phyloP scores from a whole-genome alignment of 2,329 filamentous ascomycete genomes.

The Drechslera avenae region DNA sequence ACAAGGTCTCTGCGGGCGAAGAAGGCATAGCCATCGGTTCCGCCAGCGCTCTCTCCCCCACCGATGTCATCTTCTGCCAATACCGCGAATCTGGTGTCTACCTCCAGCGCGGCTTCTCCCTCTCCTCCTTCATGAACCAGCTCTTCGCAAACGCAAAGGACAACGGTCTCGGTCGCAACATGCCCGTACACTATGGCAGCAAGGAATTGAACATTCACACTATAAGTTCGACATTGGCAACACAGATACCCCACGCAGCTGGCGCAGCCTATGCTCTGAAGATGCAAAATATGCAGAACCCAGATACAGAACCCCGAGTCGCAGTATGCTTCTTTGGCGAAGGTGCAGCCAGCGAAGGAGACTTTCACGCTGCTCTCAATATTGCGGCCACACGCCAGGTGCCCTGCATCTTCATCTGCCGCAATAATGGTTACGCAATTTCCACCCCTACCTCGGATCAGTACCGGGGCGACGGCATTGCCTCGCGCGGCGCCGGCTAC shows the following conservation, averaged over 20 bases:
- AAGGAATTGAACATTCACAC: slow-evolving; percentile 85
- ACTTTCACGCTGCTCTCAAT: slow-evolving; percentile 90
- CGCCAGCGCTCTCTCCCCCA: slow-evolving; percentile 78
- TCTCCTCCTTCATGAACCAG: slow-evolving; percentile 93
- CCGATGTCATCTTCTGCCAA: slow-evolving; percentile 91
- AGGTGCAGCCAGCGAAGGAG: slow-evolving; percentile 86
- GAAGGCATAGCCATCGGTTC: slow-evolving; percentile 93
- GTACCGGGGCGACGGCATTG: slow-evolving; percentile 89
- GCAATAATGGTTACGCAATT: slow-evolving; percentile 93
- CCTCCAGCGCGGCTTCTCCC: slow-evolving; percentile 82
- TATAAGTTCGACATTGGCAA: slow-evolving; percentile 83
- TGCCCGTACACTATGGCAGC: slow-evolving; percentile 96
- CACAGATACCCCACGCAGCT: slow-evolving; percentile 85
- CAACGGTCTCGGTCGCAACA: slow-evolving; percentile 81
- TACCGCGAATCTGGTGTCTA: slow-evolving; percentile 95
- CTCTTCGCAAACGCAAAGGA: slow-evolving; percentile 88
- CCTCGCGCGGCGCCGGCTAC: slow-evolving; percentile 83
- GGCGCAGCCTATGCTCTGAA: slow-evolving; percentile 89
- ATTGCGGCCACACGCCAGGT: slow-evolving; percentile 89
- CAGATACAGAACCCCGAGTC: slow-evolving; percentile 64
- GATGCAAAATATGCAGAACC: slow-evolving; percentile 74
- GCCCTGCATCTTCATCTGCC: slow-evolving; percentile 86
- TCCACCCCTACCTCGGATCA: slow-evolving; percentile 88
- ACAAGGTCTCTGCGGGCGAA: slow-evolving; percentile 77
- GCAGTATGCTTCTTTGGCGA: slow-evolving; percentile 89